These are phyloP conservation scores for Thalia dealbata DNA, from an alignment of 176 grass and related monocot genomes.

Conservation along the genomic window DNA sequence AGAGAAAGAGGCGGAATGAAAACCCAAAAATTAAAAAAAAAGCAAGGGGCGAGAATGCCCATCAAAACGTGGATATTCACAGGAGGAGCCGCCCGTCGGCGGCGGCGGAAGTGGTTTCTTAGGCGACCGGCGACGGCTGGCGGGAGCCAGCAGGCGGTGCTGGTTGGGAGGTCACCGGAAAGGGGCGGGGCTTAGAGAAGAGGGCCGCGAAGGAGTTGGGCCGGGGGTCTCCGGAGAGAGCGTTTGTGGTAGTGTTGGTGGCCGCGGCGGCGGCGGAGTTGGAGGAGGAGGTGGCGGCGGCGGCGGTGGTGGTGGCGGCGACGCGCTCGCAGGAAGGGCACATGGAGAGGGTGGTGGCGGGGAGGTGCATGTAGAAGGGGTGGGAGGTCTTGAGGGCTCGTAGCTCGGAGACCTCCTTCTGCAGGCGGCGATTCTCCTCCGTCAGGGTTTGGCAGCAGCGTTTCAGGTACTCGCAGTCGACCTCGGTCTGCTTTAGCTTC, in stretches of 20 bases:
- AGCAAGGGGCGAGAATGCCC: not conserved
- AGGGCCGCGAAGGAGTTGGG: constrained; percentile 13
- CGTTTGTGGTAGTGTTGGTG: not conserved
- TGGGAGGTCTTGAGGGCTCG: constrained; percentile 71
- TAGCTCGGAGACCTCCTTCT: constrained; percentile 88
- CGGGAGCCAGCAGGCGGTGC: not conserved
- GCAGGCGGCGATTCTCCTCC: constrained; percentile 94
- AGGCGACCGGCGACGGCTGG: not conserved
- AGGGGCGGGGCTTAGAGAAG: not conserved
- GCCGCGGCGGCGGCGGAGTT: too few species aligned
- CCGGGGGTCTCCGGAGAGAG: not conserved
- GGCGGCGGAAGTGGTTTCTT: too few species aligned
- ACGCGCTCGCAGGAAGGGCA: constrained; percentile 98
- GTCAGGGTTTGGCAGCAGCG: constrained; percentile 98
- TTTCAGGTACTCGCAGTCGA: constrained; percentile 99
- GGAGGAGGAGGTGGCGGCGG: not conserved
- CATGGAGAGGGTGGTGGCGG: constrained; percentile 94
- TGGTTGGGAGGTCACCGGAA: not conserved
- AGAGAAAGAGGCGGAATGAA: not conserved
- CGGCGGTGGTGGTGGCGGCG: constrained; percentile 16
- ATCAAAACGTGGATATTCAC: not conserved
- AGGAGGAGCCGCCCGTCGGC: not conserved
- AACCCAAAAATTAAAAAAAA: not conserved
- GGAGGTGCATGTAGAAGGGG: constrained; percentile 90
- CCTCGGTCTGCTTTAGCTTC: constrained; percentile 99